These are phyloP conservation scores for Chytriomyces confervae DNA, from an alignment of 192 early-diverging fungal species.

Conservation along the genomic window DNA sequence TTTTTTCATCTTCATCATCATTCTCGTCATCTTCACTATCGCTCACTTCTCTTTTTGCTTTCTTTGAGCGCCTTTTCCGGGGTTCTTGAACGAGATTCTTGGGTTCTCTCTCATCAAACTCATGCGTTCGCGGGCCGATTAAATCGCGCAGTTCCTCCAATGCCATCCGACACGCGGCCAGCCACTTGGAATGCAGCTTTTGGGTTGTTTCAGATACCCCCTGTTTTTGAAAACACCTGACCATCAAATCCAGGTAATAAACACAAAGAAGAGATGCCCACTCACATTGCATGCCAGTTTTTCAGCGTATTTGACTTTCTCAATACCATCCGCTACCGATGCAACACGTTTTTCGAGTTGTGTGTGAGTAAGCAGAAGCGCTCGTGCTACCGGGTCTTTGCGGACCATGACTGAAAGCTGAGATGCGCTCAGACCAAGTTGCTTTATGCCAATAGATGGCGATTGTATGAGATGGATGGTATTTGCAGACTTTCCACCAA, in stretches of 20 bases:
- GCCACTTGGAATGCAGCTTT: background rate
- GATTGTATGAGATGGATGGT: too few relatives aligned
- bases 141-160: background rate
- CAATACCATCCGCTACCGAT: background rate
- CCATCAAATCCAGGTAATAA: background rate
- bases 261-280: background rate
- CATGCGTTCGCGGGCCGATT: background rate
- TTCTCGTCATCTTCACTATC: background rate
- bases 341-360: background rate
- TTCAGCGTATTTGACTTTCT: background rate
- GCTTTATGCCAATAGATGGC: constrained; percentile 23
- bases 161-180: background rate
- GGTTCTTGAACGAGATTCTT: background rate
- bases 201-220: background rate
- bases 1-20: background rate
- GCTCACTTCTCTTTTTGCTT: background rate
- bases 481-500: too few relatives aligned
- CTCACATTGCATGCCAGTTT: background rate
- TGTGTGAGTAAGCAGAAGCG: background rate
- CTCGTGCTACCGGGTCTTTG: background rate
- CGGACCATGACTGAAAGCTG: background rate
- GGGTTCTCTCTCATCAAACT: background rate
- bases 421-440: background rate
- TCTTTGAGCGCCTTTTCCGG: background rate
- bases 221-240: background rate